Base-by-base conservation (phyloP, 495 filamentous ascomycete genomes). In the Staphylotrichum tortipilum region DNA sequence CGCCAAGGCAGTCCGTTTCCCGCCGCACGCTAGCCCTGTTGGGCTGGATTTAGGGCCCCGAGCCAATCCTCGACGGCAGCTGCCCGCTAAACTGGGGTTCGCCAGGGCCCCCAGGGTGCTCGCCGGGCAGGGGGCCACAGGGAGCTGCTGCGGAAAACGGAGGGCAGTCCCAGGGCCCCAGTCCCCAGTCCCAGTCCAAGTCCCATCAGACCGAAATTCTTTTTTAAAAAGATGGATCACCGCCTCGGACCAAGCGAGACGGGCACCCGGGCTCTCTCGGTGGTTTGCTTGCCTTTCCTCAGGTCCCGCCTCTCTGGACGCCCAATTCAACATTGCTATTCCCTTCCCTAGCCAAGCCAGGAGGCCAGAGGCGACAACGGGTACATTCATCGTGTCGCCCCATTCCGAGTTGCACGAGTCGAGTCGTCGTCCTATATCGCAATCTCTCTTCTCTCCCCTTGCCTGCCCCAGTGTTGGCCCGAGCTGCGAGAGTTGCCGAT, bases 181-280 rank as follows among this genome's bases (percentile, higher is more conserved):
- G n/a, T n/a, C n/a, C n/a, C n/a, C n/a, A n/a, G n/a, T n/a, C n/a
- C n/a, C n/a, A n/a, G n/a, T 24, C 14, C 23, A 15, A 6, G 21
- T 31, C 36, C 47, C 40, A 46, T 50, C 41, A 15, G 21, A 40
- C 21, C 47, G 53, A 56, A 53, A 52, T 56, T 52, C 40, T 56
- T 56, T 56, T 56, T 52, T 48, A 47, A n/a, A 28, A 55, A 49
- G 29, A 44, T 39, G 40, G 39, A 56, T 52, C 54, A 52, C 54
- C 54, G 49, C 54, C 44, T 40, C 40, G 34, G 33, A 28, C n/a
- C 17, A 39, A 26, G 36, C 36, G 30, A 36, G 17, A 23, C n/a
- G 29, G 37, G 30, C 11, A 17, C n/a, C 8, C 28, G 36, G 35
- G 10, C 42, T 29, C 22, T 40, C 43, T 35, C 24, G 23, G 22